Evolutionary conservation across 148 eudicot genomes (phyloP).

Genomic region (Fagopyrum esculentum): DNA sequence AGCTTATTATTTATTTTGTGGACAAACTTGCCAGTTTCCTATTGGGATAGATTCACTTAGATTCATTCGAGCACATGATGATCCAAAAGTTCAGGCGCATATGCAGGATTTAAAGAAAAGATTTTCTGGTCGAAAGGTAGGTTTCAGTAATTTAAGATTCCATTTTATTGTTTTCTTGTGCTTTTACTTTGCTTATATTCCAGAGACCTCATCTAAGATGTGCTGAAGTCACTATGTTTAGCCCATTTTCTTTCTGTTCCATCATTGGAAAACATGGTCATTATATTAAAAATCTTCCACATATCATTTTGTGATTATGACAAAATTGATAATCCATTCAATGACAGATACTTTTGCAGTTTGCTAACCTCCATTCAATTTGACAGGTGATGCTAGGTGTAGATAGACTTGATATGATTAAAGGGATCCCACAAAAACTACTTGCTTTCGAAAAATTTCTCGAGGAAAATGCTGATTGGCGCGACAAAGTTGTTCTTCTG

Average conservation of each 20-base stretch:
- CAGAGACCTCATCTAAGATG: neutral
- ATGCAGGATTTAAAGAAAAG: conserved; percentile 10
- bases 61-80: conserved; percentile 8
- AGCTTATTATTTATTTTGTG: neutral
- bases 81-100: conserved; percentile 10
- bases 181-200: neutral
- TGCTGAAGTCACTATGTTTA: neutral
- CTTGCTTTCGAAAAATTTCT: conserved; percentile 94
- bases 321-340: neutral
- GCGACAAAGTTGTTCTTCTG: conserved; percentile 84
- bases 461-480: conserved; percentile 78
- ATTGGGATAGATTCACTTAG: conserved; percentile 12
- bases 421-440: conserved; percentile 97
- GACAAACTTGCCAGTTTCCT: conserved; percentile 12
- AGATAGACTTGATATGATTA: conserved; percentile 98
- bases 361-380: conserved; percentile 4
- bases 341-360: neutral
- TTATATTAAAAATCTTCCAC: neutral
- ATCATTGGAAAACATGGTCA: neutral
- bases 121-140: conserved; percentile 14
- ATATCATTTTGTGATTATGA: neutral
- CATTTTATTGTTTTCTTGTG: neutral
- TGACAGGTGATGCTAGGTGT: conserved; percentile 93
- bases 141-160: neutral
- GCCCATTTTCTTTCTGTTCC: neutral